Evolutionary conservation across 2,329 filamentous ascomycete species (phyloP).

Genomic region (Epichloe elymi): DNA sequence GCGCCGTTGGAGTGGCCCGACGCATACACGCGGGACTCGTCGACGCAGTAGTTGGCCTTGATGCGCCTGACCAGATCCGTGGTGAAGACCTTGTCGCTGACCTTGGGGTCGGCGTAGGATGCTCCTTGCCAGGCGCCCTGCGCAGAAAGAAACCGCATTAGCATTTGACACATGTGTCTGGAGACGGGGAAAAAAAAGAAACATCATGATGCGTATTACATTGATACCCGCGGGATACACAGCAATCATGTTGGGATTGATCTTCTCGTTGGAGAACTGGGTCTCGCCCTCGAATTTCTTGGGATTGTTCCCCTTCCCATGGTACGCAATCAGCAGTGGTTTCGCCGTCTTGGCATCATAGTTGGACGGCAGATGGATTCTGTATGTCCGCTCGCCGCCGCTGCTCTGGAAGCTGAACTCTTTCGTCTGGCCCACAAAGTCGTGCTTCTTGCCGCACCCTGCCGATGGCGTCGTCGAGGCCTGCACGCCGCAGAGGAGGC

Average conservation of each 20-base stretch:
- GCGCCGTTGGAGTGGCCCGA: constrained; percentile 31
- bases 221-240: constrained; percentile 33
- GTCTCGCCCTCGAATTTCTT: constrained; percentile 19
- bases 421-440: constrained; percentile 10
- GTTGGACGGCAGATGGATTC: constrained; percentile 11
- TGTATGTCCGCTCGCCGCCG: constrained; percentile 8
- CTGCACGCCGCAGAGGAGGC: background rate
- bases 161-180: no score
- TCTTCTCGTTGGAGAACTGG: constrained; percentile 24
- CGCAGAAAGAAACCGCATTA: background rate
- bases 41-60: constrained; percentile 24
- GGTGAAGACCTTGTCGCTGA: constrained; percentile 29
- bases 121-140: constrained; percentile 28
- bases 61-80: constrained; percentile 27
- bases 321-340: constrained; percentile 33
- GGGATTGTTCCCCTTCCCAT: constrained; percentile 27
- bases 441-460: constrained; percentile 11
- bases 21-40: constrained; percentile 28
- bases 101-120: constrained; percentile 19
- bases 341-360: constrained; percentile 22
- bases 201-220: constrained; percentile 8
- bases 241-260: constrained; percentile 24
- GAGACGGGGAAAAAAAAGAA: no score
- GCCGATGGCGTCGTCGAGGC: background rate
- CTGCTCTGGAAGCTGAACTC: constrained; percentile 13